A percentile compares a stretch with the other conserved stretches of the same genome.
Conservation (phyloP, 2,329 filamentous ascomycete genomes). For the Pestalotiopsis sp. region DNA sequence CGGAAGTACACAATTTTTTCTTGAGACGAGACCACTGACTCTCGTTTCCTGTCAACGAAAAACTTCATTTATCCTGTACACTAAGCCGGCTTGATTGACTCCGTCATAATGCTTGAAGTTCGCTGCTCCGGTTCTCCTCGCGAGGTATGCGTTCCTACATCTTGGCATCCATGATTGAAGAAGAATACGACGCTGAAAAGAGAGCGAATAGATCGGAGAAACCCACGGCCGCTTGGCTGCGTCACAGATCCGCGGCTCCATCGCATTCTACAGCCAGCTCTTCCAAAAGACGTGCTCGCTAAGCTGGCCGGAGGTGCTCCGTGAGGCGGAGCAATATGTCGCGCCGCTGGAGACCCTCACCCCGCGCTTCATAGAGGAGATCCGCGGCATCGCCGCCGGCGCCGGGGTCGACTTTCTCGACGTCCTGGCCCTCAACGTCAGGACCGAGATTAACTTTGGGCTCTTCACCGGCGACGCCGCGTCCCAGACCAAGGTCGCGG, state of each 20-base stretch:
- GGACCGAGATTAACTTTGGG: constrained; percentile 60
- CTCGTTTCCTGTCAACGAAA: neutral
- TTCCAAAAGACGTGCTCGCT: constrained; percentile 35
- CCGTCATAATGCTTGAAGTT: constrained; percentile 13
- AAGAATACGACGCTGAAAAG: neutral
- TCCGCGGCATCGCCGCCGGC: constrained; percentile 56
- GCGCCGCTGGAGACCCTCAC: constrained; percentile 40
- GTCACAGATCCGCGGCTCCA: constrained; percentile 32
- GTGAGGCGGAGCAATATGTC: constrained; percentile 48
- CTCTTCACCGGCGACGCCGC: constrained; percentile 41
- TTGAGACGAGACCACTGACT: neutral
- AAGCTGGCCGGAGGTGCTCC: constrained; percentile 32
- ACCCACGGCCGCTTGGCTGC: constrained; percentile 34
- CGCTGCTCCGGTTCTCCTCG: constrained; percentile 18
- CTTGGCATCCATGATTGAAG: neutral
- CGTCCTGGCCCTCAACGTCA: constrained; percentile 59
- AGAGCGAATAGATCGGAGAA: constrained; percentile 33
- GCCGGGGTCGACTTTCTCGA: constrained; percentile 47
- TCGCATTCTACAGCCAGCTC: constrained; percentile 37
- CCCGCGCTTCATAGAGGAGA: constrained; percentile 43
- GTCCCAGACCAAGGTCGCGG: constrained; percentile 7
- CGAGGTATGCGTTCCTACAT: constrained; percentile 20
- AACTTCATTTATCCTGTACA: neutral
- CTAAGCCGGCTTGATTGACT: neutral
- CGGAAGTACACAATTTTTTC: no score